Evolutionary conservation across 2,329 filamentous ascomycete genomes (phyloP).

Genomic region (Colletotrichum chlorophyti): DNA sequence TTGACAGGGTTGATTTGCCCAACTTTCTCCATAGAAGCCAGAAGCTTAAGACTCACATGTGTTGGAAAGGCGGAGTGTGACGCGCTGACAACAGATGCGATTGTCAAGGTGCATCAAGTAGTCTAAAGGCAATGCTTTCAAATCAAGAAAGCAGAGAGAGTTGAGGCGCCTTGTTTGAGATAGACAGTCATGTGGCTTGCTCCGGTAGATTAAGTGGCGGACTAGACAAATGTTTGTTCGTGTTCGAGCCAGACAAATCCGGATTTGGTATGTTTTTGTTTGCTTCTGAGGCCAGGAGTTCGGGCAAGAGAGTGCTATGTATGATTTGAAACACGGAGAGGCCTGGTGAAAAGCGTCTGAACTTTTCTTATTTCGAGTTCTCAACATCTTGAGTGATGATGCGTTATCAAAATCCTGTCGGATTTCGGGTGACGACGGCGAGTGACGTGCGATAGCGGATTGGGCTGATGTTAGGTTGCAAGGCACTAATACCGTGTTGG

Average conservation of each 20-base stretch:
- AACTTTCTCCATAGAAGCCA: too few relatives aligned
- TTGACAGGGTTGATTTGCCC: too few relatives aligned
- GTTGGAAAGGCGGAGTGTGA: too few relatives aligned
- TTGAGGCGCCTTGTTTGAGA: not conserved
- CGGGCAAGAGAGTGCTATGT: constrained; percentile 5
- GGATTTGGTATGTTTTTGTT: not conserved
- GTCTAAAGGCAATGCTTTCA: constrained; percentile 13
- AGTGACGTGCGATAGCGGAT: too few relatives aligned
- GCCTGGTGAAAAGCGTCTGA: constrained; percentile 18
- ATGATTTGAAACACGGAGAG: constrained; percentile 17
- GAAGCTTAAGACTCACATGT: too few relatives aligned
- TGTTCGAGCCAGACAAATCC: not conserved
- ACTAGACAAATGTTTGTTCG: not conserved
- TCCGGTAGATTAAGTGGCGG: not conserved
- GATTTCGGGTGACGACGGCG: not conserved
- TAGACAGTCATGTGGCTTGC: constrained; percentile 1
- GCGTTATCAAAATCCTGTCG: too few relatives aligned
- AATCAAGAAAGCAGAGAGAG: not conserved
- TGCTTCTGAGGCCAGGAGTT: not conserved
- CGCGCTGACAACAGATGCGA: too few relatives aligned
- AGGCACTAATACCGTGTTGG: not conserved
- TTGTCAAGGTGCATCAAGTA: constrained; percentile 39
- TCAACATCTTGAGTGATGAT: not conserved
- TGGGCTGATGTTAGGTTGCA: not conserved
- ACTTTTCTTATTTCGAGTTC: too few relatives aligned